phyloP scores from a whole-genome alignment of 179 eudicot genomes.

The Sideroxylon spinosum region DNA sequence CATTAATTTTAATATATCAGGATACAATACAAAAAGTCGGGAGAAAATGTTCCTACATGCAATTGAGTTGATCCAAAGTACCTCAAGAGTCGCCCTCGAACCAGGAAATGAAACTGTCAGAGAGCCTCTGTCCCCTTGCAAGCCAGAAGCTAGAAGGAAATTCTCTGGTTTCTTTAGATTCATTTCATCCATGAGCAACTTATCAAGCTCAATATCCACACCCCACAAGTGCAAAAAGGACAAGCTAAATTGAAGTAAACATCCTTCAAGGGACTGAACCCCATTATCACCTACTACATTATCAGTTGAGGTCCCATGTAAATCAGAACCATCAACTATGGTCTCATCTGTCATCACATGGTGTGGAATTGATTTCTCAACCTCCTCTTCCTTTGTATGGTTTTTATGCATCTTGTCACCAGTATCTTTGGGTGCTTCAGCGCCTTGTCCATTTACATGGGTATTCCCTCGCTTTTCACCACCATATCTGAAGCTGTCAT shows the following conservation, averaged over 20 bases:
- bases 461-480: conserved; percentile 24
- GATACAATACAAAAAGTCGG: conserved; percentile 14
- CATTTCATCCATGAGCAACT: conserved; percentile 67
- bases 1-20: conserved; percentile 33
- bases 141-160: conserved; percentile 68
- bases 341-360: conserved; percentile 24
- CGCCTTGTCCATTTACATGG: conserved; percentile 23
- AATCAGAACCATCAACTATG: conserved; percentile 25
- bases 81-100: conserved; percentile 69
- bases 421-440: conserved; percentile 20
- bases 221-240: conserved; percentile 89
- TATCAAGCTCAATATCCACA: conserved; percentile 69
- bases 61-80: conserved; percentile 31
- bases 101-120: conserved; percentile 79
- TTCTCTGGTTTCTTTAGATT: conserved; percentile 55
- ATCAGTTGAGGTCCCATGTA: conserved; percentile 28
- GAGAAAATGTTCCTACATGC: conserved; percentile 18
- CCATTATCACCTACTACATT: conserved; percentile 27
- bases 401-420: conserved; percentile 21
- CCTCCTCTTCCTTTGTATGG: conserved; percentile 27
- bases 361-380: conserved; percentile 24
- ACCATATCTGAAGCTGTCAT: conserved; percentile 26
- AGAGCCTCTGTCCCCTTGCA: conserved; percentile 88
- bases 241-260: conserved; percentile 68
- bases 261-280: conserved; percentile 35